Conservation (phyloP, 352 stramenopile species). For the Phytophthora vignae region DNA sequence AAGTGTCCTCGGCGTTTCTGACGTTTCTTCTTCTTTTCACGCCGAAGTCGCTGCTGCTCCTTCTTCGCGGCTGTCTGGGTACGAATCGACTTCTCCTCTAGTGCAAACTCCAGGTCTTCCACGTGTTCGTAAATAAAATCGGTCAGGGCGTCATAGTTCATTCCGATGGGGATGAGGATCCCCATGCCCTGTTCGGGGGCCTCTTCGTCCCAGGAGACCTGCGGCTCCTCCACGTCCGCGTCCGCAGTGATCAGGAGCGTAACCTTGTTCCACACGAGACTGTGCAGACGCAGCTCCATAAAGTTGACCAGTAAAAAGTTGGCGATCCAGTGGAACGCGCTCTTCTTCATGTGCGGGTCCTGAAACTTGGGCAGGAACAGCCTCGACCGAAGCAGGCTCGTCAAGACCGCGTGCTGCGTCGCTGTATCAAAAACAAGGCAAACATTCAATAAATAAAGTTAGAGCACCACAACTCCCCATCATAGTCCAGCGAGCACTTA, state of each 20-base stretch:
- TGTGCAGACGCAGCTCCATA: slow-evolving; percentile 81
- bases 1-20: slow-evolving; percentile 52
- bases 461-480: not conserved
- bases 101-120: slow-evolving; percentile 65
- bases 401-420: slow-evolving; percentile 68
- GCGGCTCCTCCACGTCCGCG: slow-evolving; percentile 34
- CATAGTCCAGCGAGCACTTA: slow-evolving; percentile 29
- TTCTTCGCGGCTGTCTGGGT: slow-evolving; percentile 19
- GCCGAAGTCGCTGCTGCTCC: slow-evolving; percentile 24
- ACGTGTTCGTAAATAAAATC: slow-evolving; percentile 72
- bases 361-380: slow-evolving; percentile 70
- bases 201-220: slow-evolving; percentile 64
- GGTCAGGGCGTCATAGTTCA: slow-evolving; percentile 58
- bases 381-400: slow-evolving; percentile 62
- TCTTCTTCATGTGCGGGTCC: slow-evolving; percentile 57
- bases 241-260: slow-evolving; percentile 73
- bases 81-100: slow-evolving; percentile 40
- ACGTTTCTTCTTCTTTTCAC: slow-evolving; percentile 38
- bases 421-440: slow-evolving; percentile 24
- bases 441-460: not conserved
- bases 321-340: slow-evolving; percentile 80
- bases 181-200: slow-evolving; percentile 71
- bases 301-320: slow-evolving; percentile 86
- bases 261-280: slow-evolving; percentile 88
- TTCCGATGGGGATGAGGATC: slow-evolving; percentile 69